phyloP scores from a whole-genome alignment of 768 basidiomycete species.

The Wakefieldia striispora region DNA sequence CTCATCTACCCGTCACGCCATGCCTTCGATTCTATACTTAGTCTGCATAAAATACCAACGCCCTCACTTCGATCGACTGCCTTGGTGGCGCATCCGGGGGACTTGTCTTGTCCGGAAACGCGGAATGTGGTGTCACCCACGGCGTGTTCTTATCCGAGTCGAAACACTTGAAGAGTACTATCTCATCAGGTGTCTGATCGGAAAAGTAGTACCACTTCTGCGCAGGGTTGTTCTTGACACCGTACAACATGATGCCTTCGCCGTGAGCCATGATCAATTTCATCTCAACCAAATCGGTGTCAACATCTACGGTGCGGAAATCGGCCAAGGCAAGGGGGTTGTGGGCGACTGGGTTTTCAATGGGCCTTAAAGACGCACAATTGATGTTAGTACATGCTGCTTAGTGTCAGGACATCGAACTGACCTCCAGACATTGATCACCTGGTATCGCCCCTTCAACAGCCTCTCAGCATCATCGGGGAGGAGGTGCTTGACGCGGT shows the following conservation, averaged over 20 bases:
- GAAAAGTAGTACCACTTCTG: slow-evolving; percentile 40
- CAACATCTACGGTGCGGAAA: slow-evolving; percentile 34
- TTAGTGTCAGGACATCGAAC: neutral
- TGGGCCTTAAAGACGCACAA: slow-evolving; percentile 17
- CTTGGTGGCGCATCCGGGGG: slow-evolving; percentile 33
- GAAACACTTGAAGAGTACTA: slow-evolving; percentile 41
- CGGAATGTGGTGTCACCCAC: slow-evolving; percentile 37
- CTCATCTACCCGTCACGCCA: no score
- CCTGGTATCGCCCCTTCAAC: slow-evolving; percentile 36
- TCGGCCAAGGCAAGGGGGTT: slow-evolving; percentile 38
- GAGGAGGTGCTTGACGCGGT: slow-evolving; percentile 35
- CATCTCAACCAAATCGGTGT: slow-evolving; percentile 33
- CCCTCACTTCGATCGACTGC: slow-evolving; percentile 41
- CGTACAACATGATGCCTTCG: slow-evolving; percentile 32
- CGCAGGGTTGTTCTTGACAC: slow-evolving; percentile 32
- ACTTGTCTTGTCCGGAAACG: slow-evolving; percentile 36
- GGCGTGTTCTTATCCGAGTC: slow-evolving; percentile 38
- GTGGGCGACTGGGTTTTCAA: slow-evolving; percentile 34
- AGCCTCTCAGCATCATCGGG: slow-evolving; percentile 40
- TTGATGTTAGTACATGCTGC: neutral
- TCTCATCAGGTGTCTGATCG: slow-evolving; percentile 38
- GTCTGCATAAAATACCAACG: slow-evolving; percentile 38
- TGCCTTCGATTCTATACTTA: slow-evolving; percentile 5
- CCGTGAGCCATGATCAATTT: slow-evolving; percentile 33
- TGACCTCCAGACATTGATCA: slow-evolving; percentile 44